Base-by-base conservation (phyloP, 257 asterid genomes). In the Solanum chmielewskii region DNA sequence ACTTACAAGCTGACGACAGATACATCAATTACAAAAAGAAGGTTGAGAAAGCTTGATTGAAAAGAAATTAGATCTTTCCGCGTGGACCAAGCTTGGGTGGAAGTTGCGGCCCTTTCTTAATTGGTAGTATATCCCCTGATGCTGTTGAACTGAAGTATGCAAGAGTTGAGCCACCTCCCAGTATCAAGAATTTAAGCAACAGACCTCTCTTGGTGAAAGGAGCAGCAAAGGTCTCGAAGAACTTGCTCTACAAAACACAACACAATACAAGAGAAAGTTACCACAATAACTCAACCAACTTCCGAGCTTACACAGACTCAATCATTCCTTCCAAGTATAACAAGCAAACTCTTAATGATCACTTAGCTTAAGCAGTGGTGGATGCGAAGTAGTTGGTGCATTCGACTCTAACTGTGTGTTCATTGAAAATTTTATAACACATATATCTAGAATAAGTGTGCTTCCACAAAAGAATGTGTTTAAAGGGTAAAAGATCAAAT, bases 151-250 rank as follows among this genome's bases (percentile, higher is more conserved):
- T 94, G 73, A 92, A 94, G 77, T 95, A 97, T 76, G 98, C 97
- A 88, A 96, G 95, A 8, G 96, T 92, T 75, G 95, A 89, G 66
- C 98, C 98, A 56, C 99, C 98, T 88, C 97, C 98, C 69, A 97
- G 23, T 49, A 97, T 91, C 98, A 96, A 93, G 95, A 97, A 97
- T 83, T 97, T 97, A 88, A 97, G 97, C 96, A 97, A 87, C 87
- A 95, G 80, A 41, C 98, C 99, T 92, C 99, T 96, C 93, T 95
- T 96, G 89, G 98, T 94, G 95, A 96, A 96, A 31, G 98, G 99
- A 84, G 98, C 99, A 23, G 98, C 99, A 93, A 96, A 95, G 81
- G 99, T 96, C 93, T 95, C 97, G 37, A 96, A 96, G 90, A 96
- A 96, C 90, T 96, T 95, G 94, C 99, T 96, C 98, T 96, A 93